Evolutionary conservation across 768 basidiomycete genomes (phyloP).

Genomic region (Mycena indigotica): DNA sequence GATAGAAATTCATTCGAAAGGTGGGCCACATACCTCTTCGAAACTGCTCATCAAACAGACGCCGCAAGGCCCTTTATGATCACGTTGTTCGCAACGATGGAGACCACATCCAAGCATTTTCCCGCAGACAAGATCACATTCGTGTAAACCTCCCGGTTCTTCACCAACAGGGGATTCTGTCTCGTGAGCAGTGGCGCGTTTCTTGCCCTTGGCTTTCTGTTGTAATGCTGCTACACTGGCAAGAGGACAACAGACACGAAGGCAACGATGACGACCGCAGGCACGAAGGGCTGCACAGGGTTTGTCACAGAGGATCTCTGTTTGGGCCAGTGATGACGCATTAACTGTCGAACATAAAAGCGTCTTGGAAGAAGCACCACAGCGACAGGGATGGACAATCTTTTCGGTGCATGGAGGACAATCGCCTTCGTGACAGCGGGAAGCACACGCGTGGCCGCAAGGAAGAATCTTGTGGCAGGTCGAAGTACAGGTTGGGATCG

Average conservation of each 20-base stretch:
- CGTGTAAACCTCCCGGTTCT: slow-evolving; percentile 72
- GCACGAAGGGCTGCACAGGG: slow-evolving; percentile 76
- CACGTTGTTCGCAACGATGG: slow-evolving; percentile 75
- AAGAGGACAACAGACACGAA: slow-evolving; percentile 85
- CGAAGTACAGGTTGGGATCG: slow-evolving; percentile 78
- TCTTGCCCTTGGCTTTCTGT: slow-evolving; percentile 67
- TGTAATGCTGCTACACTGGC: slow-evolving; percentile 54
- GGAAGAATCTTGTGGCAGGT: slow-evolving; percentile 65
- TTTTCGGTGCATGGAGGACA: slow-evolving; percentile 80
- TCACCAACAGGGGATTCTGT: slow-evolving; percentile 45
- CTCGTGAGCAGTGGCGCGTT: slow-evolving; percentile 37
- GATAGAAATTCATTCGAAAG: not conserved
- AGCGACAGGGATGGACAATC: slow-evolving; percentile 81
- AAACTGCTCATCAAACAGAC: slow-evolving; percentile 87
- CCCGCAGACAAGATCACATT: slow-evolving; percentile 81
- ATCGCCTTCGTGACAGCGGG: slow-evolving; percentile 70
- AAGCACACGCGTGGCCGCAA: slow-evolving; percentile 77
- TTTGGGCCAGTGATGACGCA: slow-evolving; percentile 39
- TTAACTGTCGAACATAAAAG: slow-evolving; percentile 52
- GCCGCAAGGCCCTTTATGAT: slow-evolving; percentile 83
- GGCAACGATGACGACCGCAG: slow-evolving; percentile 88
- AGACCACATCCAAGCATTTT: slow-evolving; percentile 74
- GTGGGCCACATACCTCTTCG: slow-evolving; percentile 73
- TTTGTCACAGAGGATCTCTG: slow-evolving; percentile 77
- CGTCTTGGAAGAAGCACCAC: slow-evolving; percentile 65